Conservation (phyloP, 371 early-diverging fungal species). For the Mortierella sp. region DNA sequence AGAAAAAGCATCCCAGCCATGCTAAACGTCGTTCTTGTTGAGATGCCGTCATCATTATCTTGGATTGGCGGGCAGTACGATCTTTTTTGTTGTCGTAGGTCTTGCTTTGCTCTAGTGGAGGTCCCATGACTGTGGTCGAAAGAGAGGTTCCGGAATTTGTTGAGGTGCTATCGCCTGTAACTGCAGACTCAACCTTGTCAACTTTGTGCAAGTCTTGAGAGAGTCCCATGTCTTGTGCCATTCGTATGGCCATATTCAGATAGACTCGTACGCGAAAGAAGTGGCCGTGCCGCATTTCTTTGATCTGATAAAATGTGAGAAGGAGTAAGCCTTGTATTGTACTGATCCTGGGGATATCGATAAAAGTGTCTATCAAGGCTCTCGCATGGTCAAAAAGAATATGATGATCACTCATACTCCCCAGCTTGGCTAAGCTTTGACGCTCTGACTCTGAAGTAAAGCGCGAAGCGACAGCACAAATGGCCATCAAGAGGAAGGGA, state of each 20-base stretch:
- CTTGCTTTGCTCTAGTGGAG: neutral
- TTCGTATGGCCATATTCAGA: slow-evolving; percentile 33
- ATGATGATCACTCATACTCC: slow-evolving; percentile 12
- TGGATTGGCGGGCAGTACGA: neutral
- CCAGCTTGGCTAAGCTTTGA: slow-evolving; percentile 8
- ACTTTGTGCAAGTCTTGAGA: slow-evolving; percentile 16
- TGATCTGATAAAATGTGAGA: slow-evolving; percentile 64
- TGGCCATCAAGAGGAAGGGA: slow-evolving; percentile 45
- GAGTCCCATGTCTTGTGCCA: slow-evolving; percentile 47
- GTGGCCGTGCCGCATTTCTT: slow-evolving; percentile 56
- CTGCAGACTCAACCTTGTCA: slow-evolving; percentile 6
- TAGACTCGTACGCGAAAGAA: slow-evolving; percentile 32
- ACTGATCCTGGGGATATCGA: slow-evolving; percentile 66
- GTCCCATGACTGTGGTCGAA: neutral
- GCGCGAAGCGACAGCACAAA: slow-evolving; percentile 39
- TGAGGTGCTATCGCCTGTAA: slow-evolving; percentile 7
- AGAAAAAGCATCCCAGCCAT: slow-evolving; percentile 44
- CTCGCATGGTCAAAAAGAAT: slow-evolving; percentile 43
- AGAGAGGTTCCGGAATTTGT: neutral
- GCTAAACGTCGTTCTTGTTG: slow-evolving; percentile 43
- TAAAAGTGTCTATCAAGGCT: slow-evolving; percentile 64
- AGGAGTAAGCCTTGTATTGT: slow-evolving; percentile 71
- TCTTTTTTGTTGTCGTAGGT: neutral
- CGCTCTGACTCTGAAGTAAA: slow-evolving; percentile 24
- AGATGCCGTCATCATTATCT: slow-evolving; percentile 6